These are phyloP conservation scores for Yarrowia sp. DNA, from an alignment of 805 yeast genomes.

Conservation along the genomic window DNA sequence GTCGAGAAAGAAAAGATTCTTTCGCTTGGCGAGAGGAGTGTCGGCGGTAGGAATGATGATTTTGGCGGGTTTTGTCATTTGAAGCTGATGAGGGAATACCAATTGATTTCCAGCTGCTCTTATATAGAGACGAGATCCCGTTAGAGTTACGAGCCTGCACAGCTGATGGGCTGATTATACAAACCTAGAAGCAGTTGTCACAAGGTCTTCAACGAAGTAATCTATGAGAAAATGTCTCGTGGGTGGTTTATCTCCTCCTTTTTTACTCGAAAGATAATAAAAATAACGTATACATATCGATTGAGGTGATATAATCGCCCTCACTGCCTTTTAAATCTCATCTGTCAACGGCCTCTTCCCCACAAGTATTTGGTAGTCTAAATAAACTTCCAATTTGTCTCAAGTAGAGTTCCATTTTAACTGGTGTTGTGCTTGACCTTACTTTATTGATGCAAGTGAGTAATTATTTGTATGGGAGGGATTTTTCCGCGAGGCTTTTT, in stretches of 20 bases:
- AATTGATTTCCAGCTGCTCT: not conserved
- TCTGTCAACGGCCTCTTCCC: too few species aligned
- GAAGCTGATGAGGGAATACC: not conserved
- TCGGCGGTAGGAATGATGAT: not conserved
- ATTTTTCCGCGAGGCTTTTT: not conserved
- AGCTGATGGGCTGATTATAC: conserved; percentile 15
- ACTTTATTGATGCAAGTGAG: not conserved
- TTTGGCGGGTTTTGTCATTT: not conserved
- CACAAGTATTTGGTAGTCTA: not conserved
- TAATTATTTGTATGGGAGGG: not conserved
- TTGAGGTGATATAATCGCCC: too few species aligned
- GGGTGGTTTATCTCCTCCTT: not conserved
- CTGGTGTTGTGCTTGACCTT: not conserved
- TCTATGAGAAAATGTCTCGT: not conserved
- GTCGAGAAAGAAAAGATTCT: conserved; percentile 8
- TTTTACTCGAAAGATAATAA: not conserved
- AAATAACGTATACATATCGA: too few species aligned
- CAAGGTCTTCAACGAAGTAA: not conserved
- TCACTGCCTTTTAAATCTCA: too few species aligned
- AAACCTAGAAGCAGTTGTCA: not conserved
- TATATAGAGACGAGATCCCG: not conserved
- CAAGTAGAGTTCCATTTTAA: not conserved
- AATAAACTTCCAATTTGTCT: not conserved
- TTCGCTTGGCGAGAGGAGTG: not conserved
- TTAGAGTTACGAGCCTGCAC: not conserved